phyloP scores from a whole-genome alignment of 208 protist genomes.

The Novymonas esmeraldas region DNA sequence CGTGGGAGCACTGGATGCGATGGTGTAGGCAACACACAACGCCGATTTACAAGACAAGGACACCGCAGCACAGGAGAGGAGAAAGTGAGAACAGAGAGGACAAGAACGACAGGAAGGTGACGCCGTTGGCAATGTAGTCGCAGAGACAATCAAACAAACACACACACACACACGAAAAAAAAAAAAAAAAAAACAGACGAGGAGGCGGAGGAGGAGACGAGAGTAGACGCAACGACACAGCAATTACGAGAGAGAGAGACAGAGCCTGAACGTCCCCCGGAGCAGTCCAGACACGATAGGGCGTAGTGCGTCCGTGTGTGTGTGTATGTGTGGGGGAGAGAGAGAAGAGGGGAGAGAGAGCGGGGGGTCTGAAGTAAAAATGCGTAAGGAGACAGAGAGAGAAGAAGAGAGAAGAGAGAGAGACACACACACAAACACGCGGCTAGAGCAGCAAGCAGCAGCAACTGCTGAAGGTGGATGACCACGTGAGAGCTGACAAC shows the following conservation, averaged over 20 bases:
- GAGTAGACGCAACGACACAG: neutral
- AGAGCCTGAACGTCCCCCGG: neutral
- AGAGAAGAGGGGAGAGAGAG: neutral
- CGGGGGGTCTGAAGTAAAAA: too few species aligned
- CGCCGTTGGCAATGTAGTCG: neutral
- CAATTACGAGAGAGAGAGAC: neutral
- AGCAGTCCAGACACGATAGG: neutral
- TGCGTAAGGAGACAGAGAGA: neutral
- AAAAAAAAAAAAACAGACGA: neutral
- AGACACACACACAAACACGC: neutral
- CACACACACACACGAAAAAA: neutral
- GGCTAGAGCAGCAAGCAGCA: neutral
- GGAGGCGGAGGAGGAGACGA: too few species aligned
- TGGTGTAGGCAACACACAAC: neutral
- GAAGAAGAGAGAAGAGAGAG: neutral
- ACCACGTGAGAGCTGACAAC: neutral
- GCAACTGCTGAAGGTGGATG: neutral
- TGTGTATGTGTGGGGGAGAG: neutral
- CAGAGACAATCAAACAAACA: neutral
- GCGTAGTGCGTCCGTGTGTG: neutral
- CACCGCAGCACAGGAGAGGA: too few species aligned
- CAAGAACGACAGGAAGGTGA: neutral
- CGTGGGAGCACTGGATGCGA: neutral
- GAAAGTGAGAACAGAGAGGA: neutral
- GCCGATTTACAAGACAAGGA: too few species aligned